Evolutionary conservation across 2,329 filamentous ascomycete species (phyloP), one percentile per base, ranked within the genome.

Genomic region (Cercospora canescens): DNA sequence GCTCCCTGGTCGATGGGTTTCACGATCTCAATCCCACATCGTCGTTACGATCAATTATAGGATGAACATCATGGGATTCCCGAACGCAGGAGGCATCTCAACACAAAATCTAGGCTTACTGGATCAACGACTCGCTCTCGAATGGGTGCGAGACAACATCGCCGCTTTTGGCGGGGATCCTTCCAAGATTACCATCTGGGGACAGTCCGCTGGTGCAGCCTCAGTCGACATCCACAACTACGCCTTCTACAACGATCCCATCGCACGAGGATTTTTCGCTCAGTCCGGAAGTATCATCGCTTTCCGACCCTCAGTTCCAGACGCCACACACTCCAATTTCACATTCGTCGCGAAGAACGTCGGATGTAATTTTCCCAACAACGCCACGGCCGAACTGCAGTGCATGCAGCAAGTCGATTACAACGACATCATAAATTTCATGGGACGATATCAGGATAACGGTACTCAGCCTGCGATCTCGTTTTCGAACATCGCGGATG

Each of bases 91-190:
- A 35, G 26, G 55, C 28, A 78, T 75, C 6, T 54, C 78, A 26
- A 67, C 61, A 16, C 73, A 76, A 50, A 81, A 81, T 64, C 71
- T 77, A 4, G 80, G 76, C 12, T 70, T 81, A 2, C 72, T 80
- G 0, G 80, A 82, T 63, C 79, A 80, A 54, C 74, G 79, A 28
- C 62, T 79, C n/a, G 52, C 77, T 37, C 52, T 74, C 2, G 79
- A 81, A 69, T 81, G 80, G 79, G 70, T 81, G 5, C 72, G 72
- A 6, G 72, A 77, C 12, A 82, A 82, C 66, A 81, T 81, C 52
- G 76, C 73, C 6, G 74, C 72, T 75, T 76, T 81, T 73, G 80
- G 80, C 4, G 81, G 80, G 14, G 79, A 82, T 65, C 73, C 26
- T 69, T 55, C 54, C 6, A 56, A 75, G 4, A 77, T 83, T 59